Percentiles rank a stretch among this genome's conserved stretches.
Evolutionary conservation across 1,284 basidiomycete species (phyloP).

Genomic region (Heterobasidion occidentale): DNA sequence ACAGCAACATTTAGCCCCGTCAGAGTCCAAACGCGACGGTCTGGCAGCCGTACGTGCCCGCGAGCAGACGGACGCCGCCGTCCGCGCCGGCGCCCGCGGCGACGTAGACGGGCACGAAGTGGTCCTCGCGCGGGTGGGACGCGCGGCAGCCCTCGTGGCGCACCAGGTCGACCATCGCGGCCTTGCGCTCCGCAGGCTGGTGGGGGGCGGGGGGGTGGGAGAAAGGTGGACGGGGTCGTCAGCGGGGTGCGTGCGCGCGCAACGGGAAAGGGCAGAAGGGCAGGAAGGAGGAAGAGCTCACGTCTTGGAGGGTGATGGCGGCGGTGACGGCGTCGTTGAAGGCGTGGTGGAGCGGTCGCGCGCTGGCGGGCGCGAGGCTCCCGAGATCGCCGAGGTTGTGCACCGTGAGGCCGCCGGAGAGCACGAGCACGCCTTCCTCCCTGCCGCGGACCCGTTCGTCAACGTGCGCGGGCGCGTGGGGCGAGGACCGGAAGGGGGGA

Average conservation of each 20-base stretch:
- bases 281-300: constrained; percentile 23
- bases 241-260: constrained; percentile 34
- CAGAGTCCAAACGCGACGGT: constrained; percentile 58
- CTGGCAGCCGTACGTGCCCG: constrained; percentile 46
- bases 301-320: constrained; percentile 42
- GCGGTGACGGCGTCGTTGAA: constrained; percentile 55
- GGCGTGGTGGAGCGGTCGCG: constrained; percentile 37
- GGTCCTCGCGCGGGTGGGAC: constrained; percentile 65
- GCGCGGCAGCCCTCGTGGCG: constrained; percentile 52
- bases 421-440: constrained; percentile 56
- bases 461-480: background rate
- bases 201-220: too few relatives aligned
- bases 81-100: constrained; percentile 65
- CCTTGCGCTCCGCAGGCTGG: constrained; percentile 31
- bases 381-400: constrained; percentile 57
- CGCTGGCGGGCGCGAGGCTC: constrained; percentile 44
- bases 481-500: constrained; percentile 4
- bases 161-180: constrained; percentile 40
- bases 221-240: constrained; percentile 31
- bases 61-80: constrained; percentile 39
- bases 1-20: background rate
- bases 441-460: constrained; percentile 17
- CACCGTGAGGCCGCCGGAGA: constrained; percentile 63
- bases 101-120: constrained; percentile 67
- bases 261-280: constrained; percentile 21